Evolutionary conservation across 2,329 filamentous ascomycete genomes (phyloP).

Genomic region (Clarireedia sp.): DNA sequence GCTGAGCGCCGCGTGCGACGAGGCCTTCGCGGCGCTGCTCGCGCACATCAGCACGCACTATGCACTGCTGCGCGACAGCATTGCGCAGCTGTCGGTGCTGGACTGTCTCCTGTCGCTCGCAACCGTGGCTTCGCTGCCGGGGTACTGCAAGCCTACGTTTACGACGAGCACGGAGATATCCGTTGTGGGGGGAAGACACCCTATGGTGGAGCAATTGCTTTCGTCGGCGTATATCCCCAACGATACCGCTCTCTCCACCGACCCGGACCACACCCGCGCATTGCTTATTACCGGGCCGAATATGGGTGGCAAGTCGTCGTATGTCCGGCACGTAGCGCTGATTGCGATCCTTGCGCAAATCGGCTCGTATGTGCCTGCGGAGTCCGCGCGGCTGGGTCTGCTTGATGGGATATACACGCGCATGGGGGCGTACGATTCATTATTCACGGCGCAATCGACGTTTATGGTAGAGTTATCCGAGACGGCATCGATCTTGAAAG

Average conservation of each 20-base stretch:
- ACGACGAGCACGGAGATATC: conserved; percentile 57
- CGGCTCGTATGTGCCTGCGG: conserved; percentile 86
- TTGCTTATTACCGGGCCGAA: conserved; percentile 87
- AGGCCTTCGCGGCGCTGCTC: conserved; percentile 68
- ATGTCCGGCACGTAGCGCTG: conserved; percentile 85
- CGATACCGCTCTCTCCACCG: conserved; percentile 62
- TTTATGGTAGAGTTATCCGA: conserved; percentile 98
- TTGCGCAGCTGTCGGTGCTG: conserved; percentile 76
- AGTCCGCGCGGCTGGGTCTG: conserved; percentile 65
- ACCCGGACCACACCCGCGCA: conserved; percentile 48
- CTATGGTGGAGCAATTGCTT: conserved; percentile 89
- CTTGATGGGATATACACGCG: conserved; percentile 89
- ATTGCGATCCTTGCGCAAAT: conserved; percentile 92
- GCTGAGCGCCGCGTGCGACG: conserved; percentile 83
- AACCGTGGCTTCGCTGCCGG: conserved; percentile 74
- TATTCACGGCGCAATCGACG: conserved; percentile 87
- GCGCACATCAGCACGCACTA: conserved; percentile 73
- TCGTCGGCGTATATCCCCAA: conserved; percentile 88
- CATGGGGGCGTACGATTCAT: conserved; percentile 92
- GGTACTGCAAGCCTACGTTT: conserved; percentile 73
- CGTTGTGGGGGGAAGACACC: conserved; percentile 73
- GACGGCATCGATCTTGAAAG: conserved; percentile 82
- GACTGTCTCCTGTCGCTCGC: conserved; percentile 87
- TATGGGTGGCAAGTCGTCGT: conserved; percentile 98
- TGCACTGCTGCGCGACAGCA: conserved; percentile 79